Conservation (phyloP, 2,329 filamentous ascomycete species). For the Penicillium crustosum region DNA sequence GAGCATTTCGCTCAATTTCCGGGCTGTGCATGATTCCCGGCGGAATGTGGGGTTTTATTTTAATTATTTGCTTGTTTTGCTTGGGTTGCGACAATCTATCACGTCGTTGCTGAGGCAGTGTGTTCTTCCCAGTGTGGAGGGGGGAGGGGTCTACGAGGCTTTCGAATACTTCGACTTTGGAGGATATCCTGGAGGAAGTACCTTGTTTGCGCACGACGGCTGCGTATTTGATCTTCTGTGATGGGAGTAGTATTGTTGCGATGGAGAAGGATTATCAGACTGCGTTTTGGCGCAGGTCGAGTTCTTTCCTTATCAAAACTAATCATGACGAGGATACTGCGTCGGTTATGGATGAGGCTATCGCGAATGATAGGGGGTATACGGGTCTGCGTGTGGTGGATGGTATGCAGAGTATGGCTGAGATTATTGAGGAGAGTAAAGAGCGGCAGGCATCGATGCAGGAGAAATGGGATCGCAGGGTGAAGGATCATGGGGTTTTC, state of each 20-base stretch:
- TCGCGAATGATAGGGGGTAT: conserved; percentile 21
- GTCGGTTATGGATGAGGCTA: conserved; percentile 17
- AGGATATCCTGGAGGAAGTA: conserved; percentile 35
- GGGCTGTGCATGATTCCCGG: conserved; percentile 49
- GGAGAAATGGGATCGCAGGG: conserved; percentile 40
- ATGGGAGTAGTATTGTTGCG: conserved; percentile 48
- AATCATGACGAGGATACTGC: conserved; percentile 52
- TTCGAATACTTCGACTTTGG: conserved; percentile 14
- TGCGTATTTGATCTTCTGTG: conserved; percentile 58
- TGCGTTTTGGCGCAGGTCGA: conserved; percentile 47
- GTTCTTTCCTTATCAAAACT: conserved; percentile 56
- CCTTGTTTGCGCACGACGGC: conserved; percentile 49
- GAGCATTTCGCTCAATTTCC: conserved; percentile 54
- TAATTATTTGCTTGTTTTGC: conserved; percentile 54
- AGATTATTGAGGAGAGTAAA: conserved; percentile 36
- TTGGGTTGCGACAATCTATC: conserved; percentile 56
- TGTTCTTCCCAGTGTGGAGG: neutral
- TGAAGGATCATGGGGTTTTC: conserved; percentile 16
- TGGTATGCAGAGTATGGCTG: conserved; percentile 21
- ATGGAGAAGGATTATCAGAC: conserved; percentile 58
- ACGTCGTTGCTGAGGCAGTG: conserved; percentile 50
- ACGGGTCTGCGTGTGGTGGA: conserved; percentile 19
- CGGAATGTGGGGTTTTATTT: conserved; percentile 45
- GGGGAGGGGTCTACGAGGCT: neutral
- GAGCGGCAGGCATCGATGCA: conserved; percentile 39